These are phyloP conservation scores for Tricholoma terreum DNA, from an alignment of 768 basidiomycete genomes.

Conservation along the genomic window DNA sequence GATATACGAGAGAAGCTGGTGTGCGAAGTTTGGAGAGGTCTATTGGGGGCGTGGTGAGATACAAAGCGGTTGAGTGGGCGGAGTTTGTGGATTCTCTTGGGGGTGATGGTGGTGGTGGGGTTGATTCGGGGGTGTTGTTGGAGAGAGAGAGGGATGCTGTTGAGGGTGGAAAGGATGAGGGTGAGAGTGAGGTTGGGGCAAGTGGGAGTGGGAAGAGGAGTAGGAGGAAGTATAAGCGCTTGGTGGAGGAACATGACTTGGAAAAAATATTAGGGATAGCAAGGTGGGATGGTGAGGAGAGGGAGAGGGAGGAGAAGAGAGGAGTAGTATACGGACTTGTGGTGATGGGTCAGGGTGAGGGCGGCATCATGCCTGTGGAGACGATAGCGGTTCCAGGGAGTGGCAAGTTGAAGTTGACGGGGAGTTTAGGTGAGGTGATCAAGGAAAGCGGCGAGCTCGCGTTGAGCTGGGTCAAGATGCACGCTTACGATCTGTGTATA, in stretches of 20 bases:
- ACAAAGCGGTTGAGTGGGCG: conserved; percentile 90
- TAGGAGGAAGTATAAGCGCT: conserved; percentile 46
- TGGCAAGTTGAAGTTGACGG: conserved; percentile 75
- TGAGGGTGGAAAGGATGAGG: conserved; percentile 17
- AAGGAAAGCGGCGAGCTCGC: conserved; percentile 90
- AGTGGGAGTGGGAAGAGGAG: conserved; percentile 21
- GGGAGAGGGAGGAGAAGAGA: conserved; percentile 66
- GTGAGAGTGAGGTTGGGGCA: conserved; percentile 14
- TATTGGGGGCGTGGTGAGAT: conserved; percentile 84
- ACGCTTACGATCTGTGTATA: conserved; percentile 77
- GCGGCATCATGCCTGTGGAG: conserved; percentile 83
- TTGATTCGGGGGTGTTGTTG: conserved; percentile 8
- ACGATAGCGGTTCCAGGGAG: conserved; percentile 73
- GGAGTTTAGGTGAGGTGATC: conserved; percentile 88
- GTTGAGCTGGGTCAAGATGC: conserved; percentile 87
- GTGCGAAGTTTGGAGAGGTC: conserved; percentile 88
- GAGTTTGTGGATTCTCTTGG: conserved; percentile 49
- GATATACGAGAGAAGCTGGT: conserved; percentile 89
- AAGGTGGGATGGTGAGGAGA: conserved; percentile 76
- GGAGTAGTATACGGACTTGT: conserved; percentile 86
- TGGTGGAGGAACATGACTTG: conserved; percentile 69
- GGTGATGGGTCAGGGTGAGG: conserved; percentile 86
- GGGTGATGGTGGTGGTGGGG: no score
- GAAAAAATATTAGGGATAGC: conserved; percentile 82
- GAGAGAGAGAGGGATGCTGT: conserved; percentile 2